Conservation (phyloP, 1,139 yeast species). For the Debaryomyces sp. region DNA sequence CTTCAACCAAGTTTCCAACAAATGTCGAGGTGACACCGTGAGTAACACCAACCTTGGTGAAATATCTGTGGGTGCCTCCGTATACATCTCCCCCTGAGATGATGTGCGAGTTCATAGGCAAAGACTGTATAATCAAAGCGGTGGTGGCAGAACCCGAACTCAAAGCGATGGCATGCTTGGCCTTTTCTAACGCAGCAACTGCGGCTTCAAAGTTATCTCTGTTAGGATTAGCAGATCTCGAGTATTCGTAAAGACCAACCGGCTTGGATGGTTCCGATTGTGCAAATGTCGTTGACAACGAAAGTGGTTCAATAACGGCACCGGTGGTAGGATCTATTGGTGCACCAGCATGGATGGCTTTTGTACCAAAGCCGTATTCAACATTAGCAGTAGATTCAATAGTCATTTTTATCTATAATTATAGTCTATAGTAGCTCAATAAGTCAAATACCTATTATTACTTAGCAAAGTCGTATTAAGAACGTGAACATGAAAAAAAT, state of each 20-base stretch:
- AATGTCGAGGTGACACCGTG: conserved; percentile 77
- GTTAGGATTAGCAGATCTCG: conserved; percentile 88
- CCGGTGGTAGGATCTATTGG: conserved; percentile 76
- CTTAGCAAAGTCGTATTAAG: neutral
- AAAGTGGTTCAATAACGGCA: conserved; percentile 85
- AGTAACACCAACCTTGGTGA: conserved; percentile 80
- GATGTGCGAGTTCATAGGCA: conserved; percentile 74
- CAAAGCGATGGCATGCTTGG: conserved; percentile 77
- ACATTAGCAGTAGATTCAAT: conserved; percentile 18
- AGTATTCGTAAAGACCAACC: conserved; percentile 79
- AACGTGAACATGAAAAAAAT: neutral
- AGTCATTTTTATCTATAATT: conserved; percentile 20
- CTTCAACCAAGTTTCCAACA: conserved; percentile 64
- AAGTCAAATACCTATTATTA: neutral
- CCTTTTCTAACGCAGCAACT: conserved; percentile 79
- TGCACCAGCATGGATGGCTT: conserved; percentile 85
- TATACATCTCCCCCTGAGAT: conserved; percentile 86
- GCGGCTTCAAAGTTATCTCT: conserved; percentile 81
- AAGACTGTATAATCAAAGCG: conserved; percentile 73
- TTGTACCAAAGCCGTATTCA: conserved; percentile 65
- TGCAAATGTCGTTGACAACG: conserved; percentile 84
- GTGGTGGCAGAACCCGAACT: conserved; percentile 89
- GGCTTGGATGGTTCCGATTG: conserved; percentile 79
- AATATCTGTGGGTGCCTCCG: conserved; percentile 92
- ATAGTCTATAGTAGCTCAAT: neutral